These are phyloP conservation scores for Naegleria fowleri DNA, from an alignment of 208 protist species.

Conservation along the genomic window DNA sequence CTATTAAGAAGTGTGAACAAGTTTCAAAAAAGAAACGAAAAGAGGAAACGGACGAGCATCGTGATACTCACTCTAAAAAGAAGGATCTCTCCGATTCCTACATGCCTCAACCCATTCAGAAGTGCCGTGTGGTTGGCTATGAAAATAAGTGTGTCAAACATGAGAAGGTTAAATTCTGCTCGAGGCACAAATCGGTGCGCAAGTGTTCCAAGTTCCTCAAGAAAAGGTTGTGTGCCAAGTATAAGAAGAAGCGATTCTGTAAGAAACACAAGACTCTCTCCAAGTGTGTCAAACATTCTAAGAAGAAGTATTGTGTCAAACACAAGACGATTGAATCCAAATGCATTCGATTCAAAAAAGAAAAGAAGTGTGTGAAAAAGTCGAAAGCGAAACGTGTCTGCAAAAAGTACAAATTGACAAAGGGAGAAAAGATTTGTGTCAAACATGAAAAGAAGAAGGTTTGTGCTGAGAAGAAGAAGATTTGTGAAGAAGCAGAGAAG, in stretches of 20 bases:
- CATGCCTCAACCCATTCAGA: neutral
- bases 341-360: neutral
- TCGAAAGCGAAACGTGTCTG: neutral
- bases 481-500: neutral
- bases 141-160: neutral
- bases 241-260: neutral
- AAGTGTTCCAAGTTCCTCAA: neutral
- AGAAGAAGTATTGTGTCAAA: neutral
- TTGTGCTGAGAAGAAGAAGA: neutral
- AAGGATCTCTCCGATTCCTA: neutral
- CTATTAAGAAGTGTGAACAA: neutral
- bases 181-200: neutral
- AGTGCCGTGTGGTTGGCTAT: neutral
- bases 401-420: neutral
- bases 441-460: neutral
- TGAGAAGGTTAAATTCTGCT: neutral
- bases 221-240: neutral
- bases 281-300: neutral
- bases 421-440: neutral
- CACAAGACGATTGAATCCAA: neutral
- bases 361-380: neutral
- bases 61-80: neutral
- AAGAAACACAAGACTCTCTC: neutral
- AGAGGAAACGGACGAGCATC: too few relatives aligned
- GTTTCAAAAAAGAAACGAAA: neutral